Conservation (phyloP, 371 early-diverging fungal genomes). For the Batrachochytrium dendrobatidis region DNA sequence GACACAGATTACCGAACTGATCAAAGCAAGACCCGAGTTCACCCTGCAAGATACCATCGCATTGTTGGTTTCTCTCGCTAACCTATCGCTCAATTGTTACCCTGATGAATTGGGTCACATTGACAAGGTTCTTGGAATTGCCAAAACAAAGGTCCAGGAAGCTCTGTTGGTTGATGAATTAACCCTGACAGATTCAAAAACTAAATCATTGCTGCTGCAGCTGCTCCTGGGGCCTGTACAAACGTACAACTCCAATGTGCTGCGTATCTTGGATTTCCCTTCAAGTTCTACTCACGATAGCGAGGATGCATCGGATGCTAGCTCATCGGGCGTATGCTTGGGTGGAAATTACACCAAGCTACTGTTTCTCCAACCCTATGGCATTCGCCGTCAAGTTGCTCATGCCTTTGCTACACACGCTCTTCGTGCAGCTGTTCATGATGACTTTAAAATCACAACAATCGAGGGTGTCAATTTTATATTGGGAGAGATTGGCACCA, state of each 20-base stretch:
- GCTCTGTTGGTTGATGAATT: neutral
- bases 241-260: constrained; percentile 47
- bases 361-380: constrained; percentile 68
- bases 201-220: constrained; percentile 8
- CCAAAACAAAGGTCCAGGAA: constrained; percentile 35
- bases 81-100: constrained; percentile 87
- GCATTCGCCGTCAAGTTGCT: constrained; percentile 72
- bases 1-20: constrained; percentile 81
- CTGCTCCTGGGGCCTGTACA: constrained; percentile 51
- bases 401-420: constrained; percentile 53
- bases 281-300: constrained; percentile 21
- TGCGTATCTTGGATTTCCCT: constrained; percentile 40
- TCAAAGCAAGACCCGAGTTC: constrained; percentile 86
- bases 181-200: neutral
- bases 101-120: constrained; percentile 79
- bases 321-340: constrained; percentile 36
- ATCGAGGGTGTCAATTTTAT: constrained; percentile 76
- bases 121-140: constrained; percentile 80
- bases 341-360: constrained; percentile 67
- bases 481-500: constrained; percentile 67
- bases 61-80: constrained; percentile 73
- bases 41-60: constrained; percentile 83
- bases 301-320: neutral
- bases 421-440: constrained; percentile 4
- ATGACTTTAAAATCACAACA: constrained; percentile 45